Conservation (phyloP, 352 stramenopile species). For the Globisporangium carolinianum region DNA sequence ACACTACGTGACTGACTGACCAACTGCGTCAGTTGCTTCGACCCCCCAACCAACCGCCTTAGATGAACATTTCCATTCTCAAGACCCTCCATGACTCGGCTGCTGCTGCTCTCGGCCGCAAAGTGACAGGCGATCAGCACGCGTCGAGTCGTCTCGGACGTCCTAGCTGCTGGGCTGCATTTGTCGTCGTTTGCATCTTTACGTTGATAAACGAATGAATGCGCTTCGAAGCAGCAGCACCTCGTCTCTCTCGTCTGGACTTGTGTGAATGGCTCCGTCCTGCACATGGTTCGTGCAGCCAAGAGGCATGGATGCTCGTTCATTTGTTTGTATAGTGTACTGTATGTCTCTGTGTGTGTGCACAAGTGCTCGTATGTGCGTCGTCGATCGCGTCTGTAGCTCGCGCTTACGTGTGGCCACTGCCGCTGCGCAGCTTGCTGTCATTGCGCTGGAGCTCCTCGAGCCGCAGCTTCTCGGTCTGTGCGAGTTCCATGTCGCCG, state of each 20-base stretch:
- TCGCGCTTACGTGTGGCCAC: slow-evolving; percentile 2
- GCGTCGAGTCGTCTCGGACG: no score
- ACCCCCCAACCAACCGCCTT: background rate
- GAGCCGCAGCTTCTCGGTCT: slow-evolving; percentile 58
- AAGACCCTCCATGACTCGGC: background rate
- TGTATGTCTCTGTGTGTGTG: background rate
- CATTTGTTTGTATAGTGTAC: background rate
- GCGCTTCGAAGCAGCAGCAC: no score
- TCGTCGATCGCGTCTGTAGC: slow-evolving; percentile 2
- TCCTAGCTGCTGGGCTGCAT: no score
- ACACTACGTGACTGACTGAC: background rate
- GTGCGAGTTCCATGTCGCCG: slow-evolving; percentile 44
- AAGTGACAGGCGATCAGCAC: background rate
- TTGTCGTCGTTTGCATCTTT: no score
- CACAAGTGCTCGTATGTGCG: no score
- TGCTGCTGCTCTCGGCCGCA: background rate
- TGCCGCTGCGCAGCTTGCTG: slow-evolving; percentile 21
- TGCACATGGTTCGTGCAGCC: no score
- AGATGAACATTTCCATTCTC: background rate
- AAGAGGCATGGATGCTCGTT: background rate
- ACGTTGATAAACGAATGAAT: no score
- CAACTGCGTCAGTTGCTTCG: no score
- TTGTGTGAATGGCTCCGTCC: no score
- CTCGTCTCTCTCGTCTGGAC: no score
- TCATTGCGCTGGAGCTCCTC: slow-evolving; percentile 68